Conservation (phyloP, 148 eudicot species). For the Limonium bicolor region DNA sequence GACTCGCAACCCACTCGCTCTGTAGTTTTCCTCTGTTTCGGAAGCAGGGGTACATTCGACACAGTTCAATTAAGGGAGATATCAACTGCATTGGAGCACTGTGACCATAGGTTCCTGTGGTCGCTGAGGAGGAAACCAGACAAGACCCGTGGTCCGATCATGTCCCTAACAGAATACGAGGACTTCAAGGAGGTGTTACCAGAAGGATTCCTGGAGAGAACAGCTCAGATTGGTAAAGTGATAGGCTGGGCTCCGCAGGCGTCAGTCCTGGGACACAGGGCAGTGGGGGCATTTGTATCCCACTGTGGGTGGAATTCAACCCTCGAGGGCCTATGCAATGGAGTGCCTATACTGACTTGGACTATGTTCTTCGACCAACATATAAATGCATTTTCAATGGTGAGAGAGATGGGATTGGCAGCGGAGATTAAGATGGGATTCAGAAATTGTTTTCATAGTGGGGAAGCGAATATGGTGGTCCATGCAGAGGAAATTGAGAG, state of each 20-base stretch:
- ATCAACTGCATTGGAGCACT: slow-evolving; percentile 23
- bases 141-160: slow-evolving; percentile 2
- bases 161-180: too few relatives aligned
- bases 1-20: slow-evolving; percentile 18
- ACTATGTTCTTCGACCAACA: slow-evolving; percentile 11
- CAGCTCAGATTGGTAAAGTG: slow-evolving; percentile 5
- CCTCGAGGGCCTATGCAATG: slow-evolving; percentile 11
- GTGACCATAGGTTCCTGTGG: slow-evolving; percentile 17
- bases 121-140: slow-evolving; percentile 5
- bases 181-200: slow-evolving; percentile 9
- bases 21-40: slow-evolving; percentile 28
- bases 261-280: slow-evolving; percentile 5
- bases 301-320: slow-evolving; percentile 19
- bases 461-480: not conserved
- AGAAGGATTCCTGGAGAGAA: slow-evolving; percentile 5
- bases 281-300: slow-evolving; percentile 9
- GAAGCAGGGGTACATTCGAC: slow-evolving; percentile 15
- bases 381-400: slow-evolving; percentile 11
- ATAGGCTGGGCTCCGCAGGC: slow-evolving; percentile 18
- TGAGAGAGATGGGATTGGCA: slow-evolving; percentile 8
- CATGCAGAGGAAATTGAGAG: slow-evolving; percentile 9
- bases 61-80: slow-evolving; percentile 19
- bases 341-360: slow-evolving; percentile 9
- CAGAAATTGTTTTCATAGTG: not conserved
- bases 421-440: slow-evolving; percentile 2